Base-by-base conservation (phyloP, 2,329 filamentous ascomycete genomes). In the Mycosphaerella sp. region DNA sequence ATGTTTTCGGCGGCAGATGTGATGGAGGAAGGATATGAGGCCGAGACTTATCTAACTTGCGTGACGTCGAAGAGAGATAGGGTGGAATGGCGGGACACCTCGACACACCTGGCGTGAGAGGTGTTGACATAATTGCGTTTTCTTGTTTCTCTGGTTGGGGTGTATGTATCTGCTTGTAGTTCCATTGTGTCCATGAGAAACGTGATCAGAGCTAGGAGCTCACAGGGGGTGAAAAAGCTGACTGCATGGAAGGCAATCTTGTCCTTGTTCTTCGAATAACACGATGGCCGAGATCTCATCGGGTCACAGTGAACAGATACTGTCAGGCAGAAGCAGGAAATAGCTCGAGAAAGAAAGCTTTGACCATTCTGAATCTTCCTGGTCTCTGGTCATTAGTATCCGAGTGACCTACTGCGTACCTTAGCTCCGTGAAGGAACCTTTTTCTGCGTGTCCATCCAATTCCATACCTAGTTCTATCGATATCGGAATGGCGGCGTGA, bases 101-200 rank as follows among this genome's bases (percentile, higher is more conserved):
- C 42, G 45, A 47, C 43, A 30, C 28, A 46, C 41, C 49, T 52
- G 46, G 42, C 30, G 44, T 25, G 46, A 35, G 21, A 43, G 49
- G 47, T 41, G 50, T 44, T 32, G 18, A 51, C 53, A 45, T 48
- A 32, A 36, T 56, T 46, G 41, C 49, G 34, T 30, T 46, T 52
- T 46, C 49, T 43, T 36, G 32, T 43, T 54, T 45, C 35, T 41
- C 6, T 25, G 16, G 10, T 25, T 7, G 37, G 14, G 16, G 13
- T 36, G 35, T 58, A 54, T 58, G 50, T 48, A 48, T 41, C 53
- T 49, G 45, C 52, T 43, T 30, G 43, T 44, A 43, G 45, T 44
- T 41, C 44, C 40, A 35, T 35, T 53, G 47, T 56, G 50, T 34
- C 54, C 42, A 52, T 36, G 45, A 41, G 41, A 44, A 44, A 52